phyloP scores from a whole-genome alignment of 768 basidiomycete species.

The Mycena pura region DNA sequence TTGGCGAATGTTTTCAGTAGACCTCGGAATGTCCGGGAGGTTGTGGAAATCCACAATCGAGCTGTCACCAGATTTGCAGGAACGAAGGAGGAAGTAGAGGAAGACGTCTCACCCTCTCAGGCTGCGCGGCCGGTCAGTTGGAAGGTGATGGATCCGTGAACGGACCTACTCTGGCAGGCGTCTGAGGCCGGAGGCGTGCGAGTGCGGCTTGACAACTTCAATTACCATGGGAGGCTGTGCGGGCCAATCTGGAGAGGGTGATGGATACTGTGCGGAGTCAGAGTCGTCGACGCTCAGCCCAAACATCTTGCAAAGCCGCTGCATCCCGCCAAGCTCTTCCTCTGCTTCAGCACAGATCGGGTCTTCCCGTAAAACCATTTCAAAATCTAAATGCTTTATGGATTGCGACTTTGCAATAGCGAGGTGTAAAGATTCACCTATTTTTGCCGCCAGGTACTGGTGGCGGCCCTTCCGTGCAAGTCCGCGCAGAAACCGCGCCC shows the following conservation, averaged over 20 bases:
- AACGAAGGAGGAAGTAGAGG: constrained; percentile 17
- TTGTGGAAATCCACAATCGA: no score
- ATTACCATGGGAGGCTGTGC: constrained; percentile 22
- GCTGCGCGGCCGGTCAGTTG: background rate
- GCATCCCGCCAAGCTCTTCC: background rate
- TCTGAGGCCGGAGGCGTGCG: constrained; percentile 16
- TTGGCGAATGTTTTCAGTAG: no score
- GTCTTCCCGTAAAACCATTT: constrained; percentile 12
- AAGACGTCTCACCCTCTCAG: constrained; percentile 18
- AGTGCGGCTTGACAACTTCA: constrained; percentile 24
- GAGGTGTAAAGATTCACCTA: background rate
- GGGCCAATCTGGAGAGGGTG: background rate
- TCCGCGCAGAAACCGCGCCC: constrained; percentile 48
- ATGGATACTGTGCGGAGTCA: background rate
- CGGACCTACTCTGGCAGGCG: constrained; percentile 15
- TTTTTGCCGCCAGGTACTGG: constrained; percentile 18
- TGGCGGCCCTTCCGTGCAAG: constrained; percentile 40
- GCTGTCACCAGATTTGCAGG: constrained; percentile 7
- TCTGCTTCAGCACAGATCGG: constrained; percentile 17
- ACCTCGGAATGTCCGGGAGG: no score
- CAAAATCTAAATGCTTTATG: constrained; percentile 5
- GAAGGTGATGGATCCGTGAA: background rate
- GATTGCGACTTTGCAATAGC: background rate
- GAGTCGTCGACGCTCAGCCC: background rate
- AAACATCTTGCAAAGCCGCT: background rate